Base-by-base conservation (phyloP, 106 monocot species). In the Posidonia australis region DNA sequence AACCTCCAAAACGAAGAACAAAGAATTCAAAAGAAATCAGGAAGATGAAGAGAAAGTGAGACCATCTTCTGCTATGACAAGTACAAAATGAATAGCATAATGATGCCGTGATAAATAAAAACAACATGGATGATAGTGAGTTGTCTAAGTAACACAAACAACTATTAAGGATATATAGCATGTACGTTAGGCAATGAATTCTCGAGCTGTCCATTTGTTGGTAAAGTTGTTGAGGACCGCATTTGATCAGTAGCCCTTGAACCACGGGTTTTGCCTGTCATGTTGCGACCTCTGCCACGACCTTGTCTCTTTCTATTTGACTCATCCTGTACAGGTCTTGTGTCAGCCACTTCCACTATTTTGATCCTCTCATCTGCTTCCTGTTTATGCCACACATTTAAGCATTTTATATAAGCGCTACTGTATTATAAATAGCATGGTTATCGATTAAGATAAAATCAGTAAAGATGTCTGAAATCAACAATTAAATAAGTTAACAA, bases 161-260 rank as follows among this genome's bases (percentile, higher is more conserved):
- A 54, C 12, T 54, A 54, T 12, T 24, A 20, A 54, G 11, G 23
- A 54, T 22, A 10, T 58, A 26, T 26, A 58, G 27, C 26, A 16
- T 16, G 27, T 71, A 89, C 93, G 86, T 83, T 83, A 41, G 68
- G 66, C 18, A 47, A 63, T 58, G 75, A 65, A 14, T 69, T 77
- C 23, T 96, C 90, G 51, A 63, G 45, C n/a, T 87, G 87, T 42
- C 90, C 96, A 85, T 96, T 90, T 27, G 74, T 56, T 29, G 44
- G 10, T 56, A 71, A 63, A 29, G 16, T 13, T 30, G 57, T 27
- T 70, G 74, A 76, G 3, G 66, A 21, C 46, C 64, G 63, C 20
- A 59, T 57, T 68, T 80, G 90, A 82, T 98, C 90, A 79, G 47
- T 59, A 62, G 53, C 49, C 78, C 84, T 90, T 42, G 80, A 82